Percentiles rank a stretch among this genome's conserved stretches.
Conservation (phyloP, 768 basidiomycete species). For the Dentipellis fragilis region DNA sequence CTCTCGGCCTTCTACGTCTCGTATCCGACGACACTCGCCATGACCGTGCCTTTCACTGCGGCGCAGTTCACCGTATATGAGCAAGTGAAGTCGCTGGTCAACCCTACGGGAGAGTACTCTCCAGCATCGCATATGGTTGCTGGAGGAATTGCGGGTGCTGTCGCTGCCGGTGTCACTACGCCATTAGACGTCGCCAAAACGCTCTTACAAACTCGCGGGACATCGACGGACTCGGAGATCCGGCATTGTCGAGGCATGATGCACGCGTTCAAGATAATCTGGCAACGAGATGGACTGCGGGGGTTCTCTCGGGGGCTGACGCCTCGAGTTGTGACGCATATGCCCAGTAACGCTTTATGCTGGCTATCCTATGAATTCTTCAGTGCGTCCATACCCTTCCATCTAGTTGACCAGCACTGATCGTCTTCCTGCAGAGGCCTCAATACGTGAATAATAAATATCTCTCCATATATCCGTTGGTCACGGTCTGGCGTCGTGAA, state of each 20-base stretch:
- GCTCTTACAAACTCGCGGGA: conserved; percentile 88
- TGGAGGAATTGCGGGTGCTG: conserved; percentile 85
- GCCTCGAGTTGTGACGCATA: conserved; percentile 86
- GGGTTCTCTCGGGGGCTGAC: conserved; percentile 85
- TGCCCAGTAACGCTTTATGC: conserved; percentile 95
- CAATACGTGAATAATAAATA: background rate
- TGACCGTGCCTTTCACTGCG: conserved; percentile 96
- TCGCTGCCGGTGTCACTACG: conserved; percentile 92
- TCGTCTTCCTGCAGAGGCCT: background rate
- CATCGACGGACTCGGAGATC: conserved; percentile 79
- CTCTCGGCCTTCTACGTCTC: conserved; percentile 92
- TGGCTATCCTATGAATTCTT: conserved; percentile 99
- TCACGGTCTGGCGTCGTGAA: background rate
- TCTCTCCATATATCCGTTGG: background rate
- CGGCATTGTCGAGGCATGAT: conserved; percentile 73
- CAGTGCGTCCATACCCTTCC: conserved; percentile 49
- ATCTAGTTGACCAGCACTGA: background rate
- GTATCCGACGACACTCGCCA: conserved; percentile 94
- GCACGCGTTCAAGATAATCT: conserved; percentile 85
- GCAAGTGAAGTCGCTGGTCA: conserved; percentile 76
- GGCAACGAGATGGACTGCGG: conserved; percentile 71
- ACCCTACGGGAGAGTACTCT: conserved; percentile 81
- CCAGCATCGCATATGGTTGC: conserved; percentile 89
- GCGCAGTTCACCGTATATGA: conserved; percentile 98
- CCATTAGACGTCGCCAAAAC: conserved; percentile 98